A percentile compares a stretch with the other conserved stretches of the same genome.
These are phyloP conservation scores for Juncus inflexus DNA, from an alignment of 176 grass and related monocot species.

Conservation along the genomic window DNA sequence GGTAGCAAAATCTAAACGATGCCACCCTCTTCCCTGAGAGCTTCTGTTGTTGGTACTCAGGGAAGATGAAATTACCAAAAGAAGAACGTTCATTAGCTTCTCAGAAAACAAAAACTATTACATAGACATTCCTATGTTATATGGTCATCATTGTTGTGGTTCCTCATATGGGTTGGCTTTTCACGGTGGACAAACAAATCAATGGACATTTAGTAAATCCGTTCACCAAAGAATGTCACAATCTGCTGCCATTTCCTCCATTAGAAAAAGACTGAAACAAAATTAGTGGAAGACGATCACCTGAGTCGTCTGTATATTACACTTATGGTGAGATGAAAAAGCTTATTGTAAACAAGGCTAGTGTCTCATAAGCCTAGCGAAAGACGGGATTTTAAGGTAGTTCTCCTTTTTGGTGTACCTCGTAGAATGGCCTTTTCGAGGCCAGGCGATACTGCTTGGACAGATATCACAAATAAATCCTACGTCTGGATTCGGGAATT, in stretches of 20 bases:
- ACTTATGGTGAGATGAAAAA: not conserved
- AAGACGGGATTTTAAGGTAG: not conserved
- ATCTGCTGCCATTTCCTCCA: conserved; percentile 8
- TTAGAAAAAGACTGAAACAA: not conserved
- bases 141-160: not conserved
- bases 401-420: not conserved
- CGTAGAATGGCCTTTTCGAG: not conserved
- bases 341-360: not conserved
- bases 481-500: not conserved
- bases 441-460: not conserved
- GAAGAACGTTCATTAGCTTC: not conserved
- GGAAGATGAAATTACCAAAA: conserved; percentile 8
- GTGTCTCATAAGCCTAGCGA: conserved; percentile 7
- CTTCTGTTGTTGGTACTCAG: conserved; percentile 8
- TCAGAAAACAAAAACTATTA: conserved; percentile 1
- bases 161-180: conserved; percentile 10
- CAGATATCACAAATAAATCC: not conserved
- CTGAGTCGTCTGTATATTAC: too few relatives aligned
- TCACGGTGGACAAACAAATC: conserved; percentile 1
- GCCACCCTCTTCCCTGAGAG: not conserved
- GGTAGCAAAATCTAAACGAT: not conserved
- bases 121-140: not conserved
- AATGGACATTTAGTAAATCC: conserved; percentile 12
- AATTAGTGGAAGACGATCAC: too few relatives aligned
- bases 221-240: not conserved